Conservation (phyloP, 2,329 filamentous ascomycete species). For the Alternaria tenuissima region DNA sequence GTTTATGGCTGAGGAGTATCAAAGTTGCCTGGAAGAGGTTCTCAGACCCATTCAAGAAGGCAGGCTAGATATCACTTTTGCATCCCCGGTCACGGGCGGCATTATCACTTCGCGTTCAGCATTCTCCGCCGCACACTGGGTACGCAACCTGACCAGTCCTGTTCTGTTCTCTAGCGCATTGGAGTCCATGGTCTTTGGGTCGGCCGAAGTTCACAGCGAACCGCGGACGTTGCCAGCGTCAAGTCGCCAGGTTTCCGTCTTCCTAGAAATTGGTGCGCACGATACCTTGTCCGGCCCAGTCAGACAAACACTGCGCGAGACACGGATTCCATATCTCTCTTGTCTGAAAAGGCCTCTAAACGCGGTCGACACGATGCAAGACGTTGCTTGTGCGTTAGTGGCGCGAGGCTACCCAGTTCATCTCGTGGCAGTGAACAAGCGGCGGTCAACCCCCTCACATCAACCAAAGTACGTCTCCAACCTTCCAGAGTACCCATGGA, state of each 20-base stretch:
- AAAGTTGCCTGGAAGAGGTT: slow-evolving; percentile 17
- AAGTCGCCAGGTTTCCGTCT: neutral
- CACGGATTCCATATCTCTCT: neutral
- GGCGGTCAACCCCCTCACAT: neutral
- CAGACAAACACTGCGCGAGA: slow-evolving; percentile 42
- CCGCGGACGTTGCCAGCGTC: neutral
- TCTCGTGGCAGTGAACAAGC: slow-evolving; percentile 18
- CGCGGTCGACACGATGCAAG: slow-evolving; percentile 15
- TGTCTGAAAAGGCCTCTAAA: slow-evolving; percentile 25
- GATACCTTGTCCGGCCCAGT: slow-evolving; percentile 54
- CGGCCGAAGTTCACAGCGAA: neutral
- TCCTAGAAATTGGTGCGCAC: slow-evolving; percentile 41
- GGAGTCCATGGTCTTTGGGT: neutral
- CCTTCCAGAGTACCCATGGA: slow-evolving; percentile 1
- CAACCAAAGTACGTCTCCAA: neutral
- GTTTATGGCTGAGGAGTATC: slow-evolving; percentile 11
- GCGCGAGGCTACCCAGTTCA: slow-evolving; percentile 13
- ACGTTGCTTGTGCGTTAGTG: slow-evolving; percentile 26
- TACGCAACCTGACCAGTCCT: slow-evolving; percentile 26
- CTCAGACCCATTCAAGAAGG: neutral
- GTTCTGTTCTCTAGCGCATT: slow-evolving; percentile 29
- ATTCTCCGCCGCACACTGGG: slow-evolving; percentile 27
- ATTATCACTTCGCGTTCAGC: neutral
- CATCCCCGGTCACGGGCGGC: slow-evolving; percentile 5
- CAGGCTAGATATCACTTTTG: neutral